These are phyloP conservation scores for Trichoderma koningiopsis DNA, from an alignment of 2,329 filamentous ascomycete species.

Conservation along the genomic window DNA sequence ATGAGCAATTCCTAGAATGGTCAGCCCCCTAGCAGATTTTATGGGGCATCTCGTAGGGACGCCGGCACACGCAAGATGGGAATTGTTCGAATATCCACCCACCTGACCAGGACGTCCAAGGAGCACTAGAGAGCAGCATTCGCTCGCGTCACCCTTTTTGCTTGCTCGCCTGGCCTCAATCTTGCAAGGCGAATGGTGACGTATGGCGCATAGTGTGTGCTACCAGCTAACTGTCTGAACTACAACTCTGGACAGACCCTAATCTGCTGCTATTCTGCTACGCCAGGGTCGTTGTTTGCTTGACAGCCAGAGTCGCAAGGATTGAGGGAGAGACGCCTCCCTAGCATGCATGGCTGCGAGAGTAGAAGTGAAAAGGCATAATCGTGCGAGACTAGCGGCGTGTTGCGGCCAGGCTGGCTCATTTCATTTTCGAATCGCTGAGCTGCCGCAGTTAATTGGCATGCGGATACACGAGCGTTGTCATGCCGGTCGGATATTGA, in stretches of 20 bases:
- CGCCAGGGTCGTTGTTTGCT: background rate
- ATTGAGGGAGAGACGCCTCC: background rate
- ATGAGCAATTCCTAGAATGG: slow-evolving; percentile 5
- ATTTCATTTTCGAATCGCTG: background rate
- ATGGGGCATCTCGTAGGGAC: slow-evolving; percentile 8
- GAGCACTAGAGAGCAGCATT: background rate
- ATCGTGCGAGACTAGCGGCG: slow-evolving; percentile 8
- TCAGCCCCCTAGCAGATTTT: slow-evolving; percentile 8
- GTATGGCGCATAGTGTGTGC: background rate
- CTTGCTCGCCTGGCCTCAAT: background rate
- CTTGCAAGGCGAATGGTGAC: background rate
- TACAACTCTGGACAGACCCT: background rate
- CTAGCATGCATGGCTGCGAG: background rate
- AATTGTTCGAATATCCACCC: slow-evolving; percentile 1
- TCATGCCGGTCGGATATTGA: slow-evolving; percentile 6
- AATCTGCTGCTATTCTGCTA: background rate
- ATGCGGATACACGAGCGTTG: slow-evolving; percentile 1
- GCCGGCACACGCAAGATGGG: slow-evolving; percentile 7
- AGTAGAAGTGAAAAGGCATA: background rate
- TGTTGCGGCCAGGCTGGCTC: slow-evolving; percentile 8
- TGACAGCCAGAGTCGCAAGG: background rate
- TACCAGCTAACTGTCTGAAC: background rate
- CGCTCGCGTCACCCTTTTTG: background rate
- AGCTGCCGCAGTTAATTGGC: background rate
- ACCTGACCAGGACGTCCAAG: slow-evolving; percentile 6